Base-by-base conservation (phyloP, 2,329 filamentous ascomycete genomes). In the Xylariaceae sp. region DNA sequence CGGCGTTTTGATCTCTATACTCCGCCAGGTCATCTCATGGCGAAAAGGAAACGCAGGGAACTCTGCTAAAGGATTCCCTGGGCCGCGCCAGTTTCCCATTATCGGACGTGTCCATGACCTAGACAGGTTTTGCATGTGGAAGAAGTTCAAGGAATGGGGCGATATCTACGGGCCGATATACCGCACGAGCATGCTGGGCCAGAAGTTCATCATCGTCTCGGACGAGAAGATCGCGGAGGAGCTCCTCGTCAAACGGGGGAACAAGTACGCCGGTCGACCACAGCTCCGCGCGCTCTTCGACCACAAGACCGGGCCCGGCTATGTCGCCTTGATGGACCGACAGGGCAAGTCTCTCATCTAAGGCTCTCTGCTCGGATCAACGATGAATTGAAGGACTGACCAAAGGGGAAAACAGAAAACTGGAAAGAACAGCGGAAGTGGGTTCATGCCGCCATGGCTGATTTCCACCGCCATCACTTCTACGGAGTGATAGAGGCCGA, bases 391-490 rank as follows among this genome's bases (percentile, higher is more conserved):
- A 11, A 7, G 21, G 7, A 11, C 21, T 24, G 21, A n/a, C n/a
- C n/a, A n/a, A 24, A 24, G 21, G 11, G 11, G 7, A 24, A 11
- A 24, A 24, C 38, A 71, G 69, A 72, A 17, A 65, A 54, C 29
- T 73, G 70, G 70, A 67, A 62, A 24, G 59, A 56, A 5, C 70
- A 73, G 47, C 63, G 70, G 15, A 73, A 71, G 55, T 73, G 69
- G 70, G 63, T 69, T 9, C 70, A 73, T 44, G 66, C 70, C 7
- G 69, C 70, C 48, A 67, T 69, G 65, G 58, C 57, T n/a, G 57
- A 61, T 9, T 61, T 61, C 19, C 57, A 64, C 32, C 59, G 61
- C 31, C 42, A 57, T 5, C 62, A 63, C 44, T 73, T 72, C 49
- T 70, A 69, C 47, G 70, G 70, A 3, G 67, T 71, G 47, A 63